Evolutionary conservation across 2,329 filamentous ascomycete genomes (phyloP).

Genomic region (Ophiocordyceps camponoti-leonardi): DNA sequence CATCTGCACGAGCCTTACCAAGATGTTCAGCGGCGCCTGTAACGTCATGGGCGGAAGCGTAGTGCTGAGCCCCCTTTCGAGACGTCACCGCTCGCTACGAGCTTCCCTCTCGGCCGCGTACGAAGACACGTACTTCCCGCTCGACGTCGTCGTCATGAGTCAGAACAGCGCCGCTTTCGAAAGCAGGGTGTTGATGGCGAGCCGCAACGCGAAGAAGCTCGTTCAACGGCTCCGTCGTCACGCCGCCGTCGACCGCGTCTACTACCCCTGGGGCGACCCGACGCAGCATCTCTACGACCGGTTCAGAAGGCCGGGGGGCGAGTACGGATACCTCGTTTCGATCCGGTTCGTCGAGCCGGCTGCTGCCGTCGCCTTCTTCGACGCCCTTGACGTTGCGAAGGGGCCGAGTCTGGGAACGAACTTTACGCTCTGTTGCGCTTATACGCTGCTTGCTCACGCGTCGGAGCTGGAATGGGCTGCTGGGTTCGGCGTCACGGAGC

Average conservation of each 20-base stretch:
- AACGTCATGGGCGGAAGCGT: conserved; percentile 33
- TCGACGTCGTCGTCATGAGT: conserved; percentile 14
- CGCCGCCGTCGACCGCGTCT: conserved; percentile 11
- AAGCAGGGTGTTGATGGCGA: conserved; percentile 12
- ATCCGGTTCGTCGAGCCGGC: conserved; percentile 24
- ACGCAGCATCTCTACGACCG: conserved; percentile 15
- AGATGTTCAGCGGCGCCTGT: conserved; percentile 35
- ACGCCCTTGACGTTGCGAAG: conserved; percentile 26
- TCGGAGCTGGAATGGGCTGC: conserved; percentile 18
- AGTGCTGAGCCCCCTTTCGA: conserved; percentile 24
- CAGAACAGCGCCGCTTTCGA: conserved; percentile 21
- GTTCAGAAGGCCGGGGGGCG: conserved; percentile 19
- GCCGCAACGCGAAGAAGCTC: conserved; percentile 9
- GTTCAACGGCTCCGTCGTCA: conserved; percentile 11
- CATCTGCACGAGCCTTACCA: conserved; percentile 32
- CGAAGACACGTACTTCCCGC: conserved; percentile 8
- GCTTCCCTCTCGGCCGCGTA: conserved; percentile 5
- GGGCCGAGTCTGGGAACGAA: conserved; percentile 34
- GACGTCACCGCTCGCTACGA: conserved; percentile 14
- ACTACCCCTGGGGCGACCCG: conserved; percentile 22
- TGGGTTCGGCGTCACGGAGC: conserved; percentile 19
- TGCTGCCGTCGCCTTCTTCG: conserved; percentile 26
- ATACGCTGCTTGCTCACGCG: conserved; percentile 21
- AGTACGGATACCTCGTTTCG: conserved; percentile 34
- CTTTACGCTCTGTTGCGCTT: conserved; percentile 24